Conservation (phyloP, 23 red algal genomes). For the Gracilaria domingensis region DNA sequence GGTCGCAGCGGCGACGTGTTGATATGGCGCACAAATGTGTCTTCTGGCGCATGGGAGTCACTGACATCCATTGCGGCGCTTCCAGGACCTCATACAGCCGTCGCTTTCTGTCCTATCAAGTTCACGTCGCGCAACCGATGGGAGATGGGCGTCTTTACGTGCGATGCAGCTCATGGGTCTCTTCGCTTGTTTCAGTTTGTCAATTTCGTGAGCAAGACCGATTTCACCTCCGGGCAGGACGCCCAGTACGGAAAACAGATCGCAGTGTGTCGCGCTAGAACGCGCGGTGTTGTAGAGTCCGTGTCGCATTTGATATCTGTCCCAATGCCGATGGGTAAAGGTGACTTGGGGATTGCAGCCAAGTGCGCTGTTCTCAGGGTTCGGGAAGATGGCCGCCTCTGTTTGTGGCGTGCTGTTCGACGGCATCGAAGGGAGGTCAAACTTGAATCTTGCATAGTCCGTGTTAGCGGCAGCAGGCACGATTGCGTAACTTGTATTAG, state of each 20-base stretch:
- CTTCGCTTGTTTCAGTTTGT: constrained; percentile 57
- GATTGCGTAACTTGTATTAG: constrained; percentile 27
- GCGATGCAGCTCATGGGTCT: constrained; percentile 47
- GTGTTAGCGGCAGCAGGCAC: constrained; percentile 33
- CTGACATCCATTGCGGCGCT: constrained; percentile 42
- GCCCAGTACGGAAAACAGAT: constrained; percentile 40
- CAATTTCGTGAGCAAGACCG: constrained; percentile 36
- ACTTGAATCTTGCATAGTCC: constrained; percentile 37
- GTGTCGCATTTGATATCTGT: constrained; percentile 38
- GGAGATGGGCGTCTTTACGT: constrained; percentile 48
- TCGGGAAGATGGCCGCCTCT: constrained; percentile 31
- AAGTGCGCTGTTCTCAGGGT: constrained; percentile 41
- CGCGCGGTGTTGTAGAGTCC: constrained; percentile 3
- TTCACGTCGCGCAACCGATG: constrained; percentile 33
- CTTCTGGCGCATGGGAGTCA: constrained; percentile 38
- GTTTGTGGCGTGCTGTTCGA: constrained; percentile 38
- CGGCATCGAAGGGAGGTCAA: constrained; percentile 20
- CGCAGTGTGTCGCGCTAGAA: constrained; percentile 36
- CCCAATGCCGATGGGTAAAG: constrained; percentile 21
- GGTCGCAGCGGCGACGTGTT: constrained; percentile 56
- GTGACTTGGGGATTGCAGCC: constrained; percentile 1
- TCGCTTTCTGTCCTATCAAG: constrained; percentile 49
- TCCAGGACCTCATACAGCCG: constrained; percentile 72
- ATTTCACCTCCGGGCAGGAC: constrained; percentile 34
- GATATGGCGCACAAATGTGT: constrained; percentile 56